Conservation (phyloP, 2,329 filamentous ascomycete genomes). For the Daldinia eschscholtzii region DNA sequence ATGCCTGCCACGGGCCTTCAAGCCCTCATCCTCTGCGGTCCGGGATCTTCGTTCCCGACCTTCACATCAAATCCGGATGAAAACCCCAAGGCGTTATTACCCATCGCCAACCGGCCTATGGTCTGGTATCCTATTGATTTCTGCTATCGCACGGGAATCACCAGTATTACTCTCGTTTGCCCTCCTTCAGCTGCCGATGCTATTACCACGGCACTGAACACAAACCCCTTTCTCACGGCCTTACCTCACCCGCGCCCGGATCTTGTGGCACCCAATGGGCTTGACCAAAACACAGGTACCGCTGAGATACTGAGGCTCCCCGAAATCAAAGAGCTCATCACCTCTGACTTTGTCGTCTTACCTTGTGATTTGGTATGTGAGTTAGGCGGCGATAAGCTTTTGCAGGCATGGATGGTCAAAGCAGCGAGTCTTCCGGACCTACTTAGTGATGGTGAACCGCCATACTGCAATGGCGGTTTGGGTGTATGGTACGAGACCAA, state of each 20-base stretch:
- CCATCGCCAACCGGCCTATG: conserved; percentile 88
- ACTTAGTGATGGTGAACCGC: conserved; percentile 61
- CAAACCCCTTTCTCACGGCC: conserved; percentile 81
- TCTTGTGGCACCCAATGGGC: conserved; percentile 79
- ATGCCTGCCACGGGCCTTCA: conserved; percentile 83
- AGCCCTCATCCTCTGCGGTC: conserved; percentile 85
- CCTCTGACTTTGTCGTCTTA: conserved; percentile 87
- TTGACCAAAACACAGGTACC: conserved; percentile 88
- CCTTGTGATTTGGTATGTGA: conserved; percentile 96
- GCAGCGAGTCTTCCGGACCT: conserved; percentile 76
- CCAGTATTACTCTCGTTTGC: conserved; percentile 76
- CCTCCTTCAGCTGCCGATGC: conserved; percentile 75
- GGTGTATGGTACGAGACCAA: conserved; percentile 94
- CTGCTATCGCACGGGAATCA: conserved; percentile 84
- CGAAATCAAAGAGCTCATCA: conserved; percentile 83
- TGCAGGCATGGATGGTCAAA: conserved; percentile 93
- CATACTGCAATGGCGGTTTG: conserved; percentile 77
- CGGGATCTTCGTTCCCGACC: conserved; percentile 83
- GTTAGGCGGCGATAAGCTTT: conserved; percentile 81
- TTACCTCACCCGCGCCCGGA: conserved; percentile 80
- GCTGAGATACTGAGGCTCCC: conserved; percentile 88
- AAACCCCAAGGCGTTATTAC: conserved; percentile 83
- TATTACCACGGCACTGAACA: conserved; percentile 77
- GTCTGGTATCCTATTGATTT: conserved; percentile 91
- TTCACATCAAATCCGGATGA: conserved; percentile 85